These are phyloP conservation scores for Agrocybe praecox DNA, from an alignment of 768 basidiomycete genomes.

Conservation along the genomic window DNA sequence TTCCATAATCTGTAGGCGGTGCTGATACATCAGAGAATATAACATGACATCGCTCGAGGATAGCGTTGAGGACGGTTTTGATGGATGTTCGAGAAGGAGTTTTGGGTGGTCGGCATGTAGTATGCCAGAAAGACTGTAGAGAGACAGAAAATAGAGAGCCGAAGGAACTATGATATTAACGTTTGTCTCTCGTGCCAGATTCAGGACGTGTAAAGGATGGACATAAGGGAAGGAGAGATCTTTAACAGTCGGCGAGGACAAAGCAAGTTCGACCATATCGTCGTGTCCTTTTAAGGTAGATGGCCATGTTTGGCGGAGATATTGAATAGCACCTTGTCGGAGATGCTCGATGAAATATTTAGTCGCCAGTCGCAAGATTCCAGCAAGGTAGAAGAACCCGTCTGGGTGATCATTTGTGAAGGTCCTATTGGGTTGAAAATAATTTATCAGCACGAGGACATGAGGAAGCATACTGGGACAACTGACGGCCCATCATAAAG, in stretches of 20 bases:
- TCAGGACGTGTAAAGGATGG: constrained; percentile 60
- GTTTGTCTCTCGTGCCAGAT: constrained; percentile 54
- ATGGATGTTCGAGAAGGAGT: constrained; percentile 47
- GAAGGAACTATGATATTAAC: constrained; percentile 49
- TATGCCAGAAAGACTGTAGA: constrained; percentile 53
- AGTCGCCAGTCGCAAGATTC: constrained; percentile 57
- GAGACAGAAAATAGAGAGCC: constrained; percentile 58
- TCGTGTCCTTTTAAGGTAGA: constrained; percentile 58
- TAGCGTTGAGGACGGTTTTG: constrained; percentile 48
- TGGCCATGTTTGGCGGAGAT: constrained; percentile 53
- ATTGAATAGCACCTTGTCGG: constrained; percentile 51
- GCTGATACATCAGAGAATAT: constrained; percentile 62
- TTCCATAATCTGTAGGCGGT: constrained; percentile 48
- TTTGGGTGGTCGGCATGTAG: constrained; percentile 55
- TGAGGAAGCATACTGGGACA: not conserved
- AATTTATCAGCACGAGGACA: not conserved
- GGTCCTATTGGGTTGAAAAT: constrained; percentile 23
- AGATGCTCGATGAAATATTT: constrained; percentile 61
- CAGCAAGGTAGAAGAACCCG: constrained; percentile 60
- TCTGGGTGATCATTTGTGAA: constrained; percentile 41
- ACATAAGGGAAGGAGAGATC: constrained; percentile 58
- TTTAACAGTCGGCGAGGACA: constrained; percentile 40
- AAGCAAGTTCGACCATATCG: constrained; percentile 51
- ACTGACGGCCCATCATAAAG: constrained; percentile 62
- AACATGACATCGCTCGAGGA: constrained; percentile 42